phyloP scores from a whole-genome alignment of 257 asterid genomes.

The Marsdenia floribunda region DNA sequence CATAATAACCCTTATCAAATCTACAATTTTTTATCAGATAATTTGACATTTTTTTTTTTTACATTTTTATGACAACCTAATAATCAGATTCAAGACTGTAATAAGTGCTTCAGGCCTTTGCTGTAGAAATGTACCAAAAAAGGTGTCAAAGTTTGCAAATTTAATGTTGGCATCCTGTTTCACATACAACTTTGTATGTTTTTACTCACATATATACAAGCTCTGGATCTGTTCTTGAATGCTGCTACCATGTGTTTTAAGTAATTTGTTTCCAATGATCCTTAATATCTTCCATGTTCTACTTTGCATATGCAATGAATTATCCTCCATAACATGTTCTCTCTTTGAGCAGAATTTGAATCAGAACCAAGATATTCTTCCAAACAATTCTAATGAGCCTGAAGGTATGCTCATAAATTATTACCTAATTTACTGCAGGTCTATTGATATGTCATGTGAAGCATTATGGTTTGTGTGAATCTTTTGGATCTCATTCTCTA shows the following conservation, averaged over 20 bases:
- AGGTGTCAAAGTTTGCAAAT: background rate
- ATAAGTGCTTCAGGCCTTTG: background rate
- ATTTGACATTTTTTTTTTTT: background rate
- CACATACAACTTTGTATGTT: background rate
- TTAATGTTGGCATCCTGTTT: background rate
- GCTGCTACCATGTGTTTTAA: background rate
- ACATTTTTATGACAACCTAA: too few relatives aligned
- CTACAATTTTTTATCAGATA: too few relatives aligned
- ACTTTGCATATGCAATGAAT: background rate
- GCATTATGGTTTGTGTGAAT: background rate
- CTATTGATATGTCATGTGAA: background rate
- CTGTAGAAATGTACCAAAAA: background rate
- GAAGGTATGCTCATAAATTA: constrained; percentile 45
- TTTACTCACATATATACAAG: background rate
- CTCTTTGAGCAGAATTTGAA: constrained; percentile 44
- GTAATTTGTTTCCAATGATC: background rate
- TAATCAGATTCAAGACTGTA: background rate
- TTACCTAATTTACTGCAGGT: constrained; percentile 11
- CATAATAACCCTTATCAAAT: too few relatives aligned
- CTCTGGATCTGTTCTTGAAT: background rate
- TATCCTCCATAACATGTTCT: constrained; percentile 3
- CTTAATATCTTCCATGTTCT: background rate
- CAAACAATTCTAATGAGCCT: constrained; percentile 25
- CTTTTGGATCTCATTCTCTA: background rate
- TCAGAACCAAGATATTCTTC: constrained; percentile 30